Conservation (phyloP, 73 alveolate species). For the Tetrahymena malaccensis region DNA sequence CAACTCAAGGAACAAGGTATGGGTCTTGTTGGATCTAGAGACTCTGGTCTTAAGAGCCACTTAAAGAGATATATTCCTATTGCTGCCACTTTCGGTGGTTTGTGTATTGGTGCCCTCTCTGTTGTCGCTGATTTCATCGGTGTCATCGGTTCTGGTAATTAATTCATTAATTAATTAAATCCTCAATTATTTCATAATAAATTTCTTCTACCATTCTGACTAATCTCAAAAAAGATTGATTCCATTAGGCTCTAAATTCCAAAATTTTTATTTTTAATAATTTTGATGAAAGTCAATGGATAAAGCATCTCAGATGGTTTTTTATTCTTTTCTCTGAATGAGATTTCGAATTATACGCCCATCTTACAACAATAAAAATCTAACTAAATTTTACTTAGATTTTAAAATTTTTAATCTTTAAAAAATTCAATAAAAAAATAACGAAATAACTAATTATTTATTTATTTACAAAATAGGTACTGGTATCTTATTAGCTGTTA, state of each 20-base stretch:
- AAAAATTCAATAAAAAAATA: too few relatives aligned
- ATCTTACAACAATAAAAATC: background rate
- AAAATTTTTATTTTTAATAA: background rate
- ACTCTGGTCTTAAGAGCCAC: constrained; percentile 69
- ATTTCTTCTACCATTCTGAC: background rate
- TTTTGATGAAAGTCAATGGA: background rate
- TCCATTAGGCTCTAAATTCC: background rate
- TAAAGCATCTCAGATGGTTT: background rate
- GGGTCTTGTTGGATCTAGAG: constrained; percentile 93
- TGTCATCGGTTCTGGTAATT: constrained; percentile 93
- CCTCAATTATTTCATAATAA: background rate
- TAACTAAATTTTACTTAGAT: background rate
- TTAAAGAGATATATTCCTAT: constrained; percentile 97
- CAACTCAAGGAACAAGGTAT: constrained; percentile 97
- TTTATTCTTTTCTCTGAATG: background rate
- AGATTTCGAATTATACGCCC: background rate
- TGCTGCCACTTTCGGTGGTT: constrained; percentile 99
- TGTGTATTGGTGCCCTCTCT: constrained; percentile 99
- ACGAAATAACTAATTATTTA: too few relatives aligned
- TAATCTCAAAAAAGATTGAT: background rate
- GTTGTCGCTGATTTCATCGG: constrained; percentile 99
- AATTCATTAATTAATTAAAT: background rate
- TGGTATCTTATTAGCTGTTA: constrained; percentile 97
- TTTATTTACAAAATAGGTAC: constrained; percentile 63
- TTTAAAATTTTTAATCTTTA: too few relatives aligned